Percentiles rank a stretch among this genome's conserved stretches.
Evolutionary conservation across 306 rosid species (phyloP).

Genomic region (Fragaria nilgerrensis): DNA sequence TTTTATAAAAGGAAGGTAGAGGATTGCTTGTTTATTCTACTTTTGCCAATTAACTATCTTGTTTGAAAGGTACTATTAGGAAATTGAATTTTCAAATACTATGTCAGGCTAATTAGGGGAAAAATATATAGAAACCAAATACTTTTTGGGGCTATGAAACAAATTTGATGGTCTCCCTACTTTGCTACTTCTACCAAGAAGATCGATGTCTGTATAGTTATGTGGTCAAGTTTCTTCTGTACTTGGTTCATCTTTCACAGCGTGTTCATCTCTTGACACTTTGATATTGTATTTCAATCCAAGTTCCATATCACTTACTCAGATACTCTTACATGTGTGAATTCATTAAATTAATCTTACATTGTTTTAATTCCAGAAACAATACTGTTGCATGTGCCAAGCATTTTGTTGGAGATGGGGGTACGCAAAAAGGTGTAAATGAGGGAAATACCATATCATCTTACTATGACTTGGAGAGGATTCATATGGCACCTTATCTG

Average conservation of each 20-base stretch:
- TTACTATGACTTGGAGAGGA: conserved; percentile 57
- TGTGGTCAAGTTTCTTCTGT: no score
- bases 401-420: conserved; percentile 89
- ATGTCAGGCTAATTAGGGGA: no score
- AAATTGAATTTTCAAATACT: not conserved
- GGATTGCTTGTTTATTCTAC: not conserved
- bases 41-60: not conserved
- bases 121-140: no score
- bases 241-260: no score
- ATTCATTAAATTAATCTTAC: not conserved
- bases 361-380: conserved; percentile 35
- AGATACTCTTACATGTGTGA: no score
- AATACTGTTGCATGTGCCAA: conserved; percentile 71
- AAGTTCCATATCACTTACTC: no score
- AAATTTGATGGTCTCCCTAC: no score
- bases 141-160: no score
- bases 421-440: conserved; percentile 57
- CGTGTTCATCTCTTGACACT: no score
- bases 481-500: conserved; percentile 72
- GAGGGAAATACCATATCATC: conserved; percentile 57
- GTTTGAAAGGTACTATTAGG: not conserved
- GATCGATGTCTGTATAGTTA: no score
- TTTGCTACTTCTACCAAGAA: no score
- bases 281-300: no score
- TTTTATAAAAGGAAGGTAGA: conserved; percentile 71